These are phyloP conservation scores for Solanum peruvianum DNA, from an alignment of 257 asterid species.

Conservation along the genomic window DNA sequence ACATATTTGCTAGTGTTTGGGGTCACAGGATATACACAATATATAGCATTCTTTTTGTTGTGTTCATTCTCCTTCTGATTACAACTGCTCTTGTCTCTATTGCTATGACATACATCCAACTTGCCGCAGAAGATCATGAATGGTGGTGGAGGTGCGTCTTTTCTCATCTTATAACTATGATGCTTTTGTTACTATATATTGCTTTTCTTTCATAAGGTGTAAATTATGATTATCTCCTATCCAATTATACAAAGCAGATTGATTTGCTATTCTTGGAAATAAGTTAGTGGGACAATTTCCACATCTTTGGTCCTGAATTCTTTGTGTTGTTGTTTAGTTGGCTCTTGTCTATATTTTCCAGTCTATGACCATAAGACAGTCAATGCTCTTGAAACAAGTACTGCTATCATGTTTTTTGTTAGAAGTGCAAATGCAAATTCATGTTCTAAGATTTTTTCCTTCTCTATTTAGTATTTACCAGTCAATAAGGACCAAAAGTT, in stretches of 20 bases:
- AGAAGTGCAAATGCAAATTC: no score
- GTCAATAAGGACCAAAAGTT: no score
- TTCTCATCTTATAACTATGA: not conserved
- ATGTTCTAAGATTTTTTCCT: no score
- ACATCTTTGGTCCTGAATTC: not conserved
- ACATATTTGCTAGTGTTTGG: slow-evolving; percentile 11
- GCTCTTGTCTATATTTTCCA: not conserved
- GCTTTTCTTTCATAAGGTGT: not conserved
- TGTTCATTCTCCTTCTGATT: slow-evolving; percentile 1
- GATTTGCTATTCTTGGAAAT: not conserved
- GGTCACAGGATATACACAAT: slow-evolving; percentile 9
- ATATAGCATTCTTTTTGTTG: not conserved
- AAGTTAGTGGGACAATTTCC: not conserved
- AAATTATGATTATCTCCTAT: not conserved
- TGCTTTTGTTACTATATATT: not conserved
- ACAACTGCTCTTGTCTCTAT: slow-evolving; percentile 4
- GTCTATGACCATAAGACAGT: not conserved
- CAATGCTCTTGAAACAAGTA: not conserved
- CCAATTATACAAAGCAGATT: not conserved
- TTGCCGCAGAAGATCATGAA: slow-evolving; percentile 5
- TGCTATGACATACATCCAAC: slow-evolving; percentile 6
- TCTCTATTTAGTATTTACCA: no score
- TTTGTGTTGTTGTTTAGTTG: not conserved
- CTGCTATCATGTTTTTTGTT: not conserved
- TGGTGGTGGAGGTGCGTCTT: slow-evolving; percentile 16